Conservation (phyloP, 2,329 filamentous ascomycete genomes). For the Fusarium sp. region DNA sequence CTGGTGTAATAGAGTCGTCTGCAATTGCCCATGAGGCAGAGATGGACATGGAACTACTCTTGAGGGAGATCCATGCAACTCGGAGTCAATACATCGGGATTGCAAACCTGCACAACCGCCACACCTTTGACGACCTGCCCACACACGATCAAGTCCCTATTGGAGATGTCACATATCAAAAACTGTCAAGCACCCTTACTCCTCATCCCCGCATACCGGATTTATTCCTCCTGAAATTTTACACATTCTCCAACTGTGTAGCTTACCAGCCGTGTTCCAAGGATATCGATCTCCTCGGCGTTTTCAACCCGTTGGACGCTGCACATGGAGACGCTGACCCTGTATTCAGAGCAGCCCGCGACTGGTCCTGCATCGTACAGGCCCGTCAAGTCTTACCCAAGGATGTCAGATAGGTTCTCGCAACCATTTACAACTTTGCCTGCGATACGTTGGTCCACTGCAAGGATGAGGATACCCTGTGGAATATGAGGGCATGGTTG, state of each 20-base stretch:
- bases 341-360: slow-evolving; percentile 45
- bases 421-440: slow-evolving; percentile 48
- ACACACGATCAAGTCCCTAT: slow-evolving; percentile 35
- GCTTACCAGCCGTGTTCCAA: slow-evolving; percentile 49
- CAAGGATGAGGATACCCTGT: slow-evolving; percentile 30
- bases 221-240: slow-evolving; percentile 44
- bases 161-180: slow-evolving; percentile 41
- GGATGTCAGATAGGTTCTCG: slow-evolving; percentile 49
- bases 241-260: slow-evolving; percentile 41
- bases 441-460: slow-evolving; percentile 42
- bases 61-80: slow-evolving; percentile 6
- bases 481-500: slow-evolving; percentile 47
- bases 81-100: neutral
- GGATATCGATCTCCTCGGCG: slow-evolving; percentile 27
- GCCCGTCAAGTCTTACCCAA: slow-evolving; percentile 38
- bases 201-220: slow-evolving; percentile 35
- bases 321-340: slow-evolving; percentile 40
- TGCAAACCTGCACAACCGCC: neutral
- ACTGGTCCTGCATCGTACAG: slow-evolving; percentile 50
- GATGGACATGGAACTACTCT: slow-evolving; percentile 7
- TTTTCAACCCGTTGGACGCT: slow-evolving; percentile 40
- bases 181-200: slow-evolving; percentile 36
- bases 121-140: neutral
- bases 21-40: neutral
- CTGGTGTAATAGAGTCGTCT: slow-evolving; percentile 8